Evolutionary conservation across 257 asterid genomes (phyloP).

Genomic region (Linaria vulgaris): DNA sequence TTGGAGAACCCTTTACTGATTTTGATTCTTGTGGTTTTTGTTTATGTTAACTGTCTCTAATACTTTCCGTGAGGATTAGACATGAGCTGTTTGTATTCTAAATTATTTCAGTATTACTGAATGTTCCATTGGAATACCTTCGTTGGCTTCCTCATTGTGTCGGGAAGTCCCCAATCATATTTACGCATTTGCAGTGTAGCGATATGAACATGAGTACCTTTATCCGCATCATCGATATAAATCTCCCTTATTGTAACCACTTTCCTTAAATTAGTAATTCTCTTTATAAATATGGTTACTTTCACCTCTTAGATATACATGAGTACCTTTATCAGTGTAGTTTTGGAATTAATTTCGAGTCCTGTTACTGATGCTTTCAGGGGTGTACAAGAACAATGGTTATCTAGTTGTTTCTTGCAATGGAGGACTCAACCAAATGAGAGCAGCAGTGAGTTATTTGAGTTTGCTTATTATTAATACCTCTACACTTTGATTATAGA

Average conservation of each 20-base stretch:
- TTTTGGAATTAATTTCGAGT: background rate
- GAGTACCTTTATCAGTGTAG: background rate
- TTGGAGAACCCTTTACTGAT: conserved; percentile 1
- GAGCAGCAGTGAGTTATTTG: conserved; percentile 60
- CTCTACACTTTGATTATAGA: too few species aligned
- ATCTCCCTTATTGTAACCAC: conserved; percentile 7
- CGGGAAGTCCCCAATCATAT: background rate
- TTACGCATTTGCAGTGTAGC: background rate
- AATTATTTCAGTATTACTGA: background rate
- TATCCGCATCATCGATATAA: background rate
- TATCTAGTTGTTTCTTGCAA: conserved; percentile 76
- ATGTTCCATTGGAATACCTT: background rate
- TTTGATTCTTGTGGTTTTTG: conserved; percentile 12
- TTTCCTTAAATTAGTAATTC: too few species aligned
- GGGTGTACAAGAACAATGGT: conserved; percentile 64
- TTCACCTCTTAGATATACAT: background rate
- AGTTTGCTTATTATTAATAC: too few species aligned
- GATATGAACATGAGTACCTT: background rate
- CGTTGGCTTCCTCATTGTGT: background rate
- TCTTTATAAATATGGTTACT: background rate
- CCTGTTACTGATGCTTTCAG: conserved; percentile 28
- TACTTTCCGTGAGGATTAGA: conserved; percentile 6
- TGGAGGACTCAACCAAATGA: conserved; percentile 82
- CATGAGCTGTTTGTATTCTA: conserved; percentile 9
- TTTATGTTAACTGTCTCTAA: conserved; percentile 5